Evolutionary conservation across 2,329 filamentous ascomycete genomes (phyloP).

Genomic region (Cadophora malorum): DNA sequence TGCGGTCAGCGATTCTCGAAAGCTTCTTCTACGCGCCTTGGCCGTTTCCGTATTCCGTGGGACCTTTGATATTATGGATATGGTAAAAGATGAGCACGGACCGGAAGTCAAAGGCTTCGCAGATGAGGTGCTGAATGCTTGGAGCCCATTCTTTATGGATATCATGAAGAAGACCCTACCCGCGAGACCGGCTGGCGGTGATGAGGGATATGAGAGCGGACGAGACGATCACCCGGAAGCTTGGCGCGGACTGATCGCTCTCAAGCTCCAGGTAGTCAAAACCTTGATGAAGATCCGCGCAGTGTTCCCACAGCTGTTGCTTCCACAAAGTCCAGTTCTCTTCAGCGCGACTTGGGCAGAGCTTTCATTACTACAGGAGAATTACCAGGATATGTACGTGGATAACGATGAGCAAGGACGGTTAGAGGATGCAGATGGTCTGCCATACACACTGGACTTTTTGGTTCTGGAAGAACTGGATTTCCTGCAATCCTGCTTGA

Average conservation of each 20-base stretch:
- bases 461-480: conserved; percentile 93
- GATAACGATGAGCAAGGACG: conserved; percentile 84
- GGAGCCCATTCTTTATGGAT: conserved; percentile 88
- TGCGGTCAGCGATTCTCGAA: conserved; percentile 76
- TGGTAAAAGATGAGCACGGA: conserved; percentile 93
- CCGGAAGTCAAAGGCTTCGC: conserved; percentile 87
- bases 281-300: conserved; percentile 87
- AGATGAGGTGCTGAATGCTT: conserved; percentile 80
- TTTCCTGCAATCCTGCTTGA: conserved; percentile 89
- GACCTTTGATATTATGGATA: conserved; percentile 94
- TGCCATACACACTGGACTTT: conserved; percentile 96
- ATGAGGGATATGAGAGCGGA: conserved; percentile 62
- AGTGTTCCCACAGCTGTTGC: conserved; percentile 82
- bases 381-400: conserved; percentile 86
- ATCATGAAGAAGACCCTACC: conserved; percentile 79
- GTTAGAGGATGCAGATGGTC: conserved; percentile 84
- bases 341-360: conserved; percentile 93
- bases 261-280: conserved; percentile 95
- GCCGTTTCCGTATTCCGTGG: conserved; percentile 89
- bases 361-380: conserved; percentile 71
- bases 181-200: conserved; percentile 56
- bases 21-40: conserved; percentile 78
- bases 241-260: conserved; percentile 82
- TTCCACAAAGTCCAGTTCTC: conserved; percentile 80
- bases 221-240: conserved; percentile 62